These are phyloP conservation scores for Aegilops sharonensis DNA, from an alignment of 176 grass and related monocot genomes.

Conservation along the genomic window DNA sequence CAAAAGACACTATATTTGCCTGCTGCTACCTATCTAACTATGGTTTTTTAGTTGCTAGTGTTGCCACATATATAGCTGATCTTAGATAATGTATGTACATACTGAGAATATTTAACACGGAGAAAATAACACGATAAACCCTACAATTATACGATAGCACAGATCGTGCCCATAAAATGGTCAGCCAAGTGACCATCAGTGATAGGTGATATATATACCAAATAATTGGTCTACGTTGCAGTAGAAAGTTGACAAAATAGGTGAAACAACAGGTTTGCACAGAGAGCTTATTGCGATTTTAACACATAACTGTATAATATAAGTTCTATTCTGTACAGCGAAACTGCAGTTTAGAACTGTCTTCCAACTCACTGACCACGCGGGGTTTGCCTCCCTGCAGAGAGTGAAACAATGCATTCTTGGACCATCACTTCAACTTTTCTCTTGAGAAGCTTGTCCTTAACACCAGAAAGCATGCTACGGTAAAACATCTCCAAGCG, in stretches of 20 bases:
- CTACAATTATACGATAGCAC: background rate
- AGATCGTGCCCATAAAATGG: background rate
- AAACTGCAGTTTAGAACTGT: constrained; percentile 19
- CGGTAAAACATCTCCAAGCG: constrained; percentile 84
- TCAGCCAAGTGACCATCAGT: background rate
- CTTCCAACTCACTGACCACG: constrained; percentile 33
- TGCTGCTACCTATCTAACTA: background rate
- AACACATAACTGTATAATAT: background rate
- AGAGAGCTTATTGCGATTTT: constrained; percentile 32
- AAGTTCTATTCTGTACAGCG: constrained; percentile 13
- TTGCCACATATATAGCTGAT: background rate
- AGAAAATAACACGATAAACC: background rate
- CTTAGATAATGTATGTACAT: background rate
- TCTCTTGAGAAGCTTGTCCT: constrained; percentile 85
- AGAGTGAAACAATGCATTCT: constrained; percentile 67
- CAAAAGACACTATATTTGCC: background rate
- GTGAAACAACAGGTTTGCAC: background rate
- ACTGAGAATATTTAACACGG: background rate
- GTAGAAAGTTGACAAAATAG: background rate
- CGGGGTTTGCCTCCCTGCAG: constrained; percentile 46
- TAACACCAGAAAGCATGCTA: constrained; percentile 78
- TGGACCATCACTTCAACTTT: constrained; percentile 75
- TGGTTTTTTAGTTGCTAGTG: constrained; percentile 4
- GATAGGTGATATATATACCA: background rate
- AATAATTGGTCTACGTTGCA: constrained; percentile 7